Evolutionary conservation across 495 filamentous ascomycete genomes (phyloP), one percentile per base, ranked within the genome.

Genomic region (Friedmanniomyces simplex): DNA sequence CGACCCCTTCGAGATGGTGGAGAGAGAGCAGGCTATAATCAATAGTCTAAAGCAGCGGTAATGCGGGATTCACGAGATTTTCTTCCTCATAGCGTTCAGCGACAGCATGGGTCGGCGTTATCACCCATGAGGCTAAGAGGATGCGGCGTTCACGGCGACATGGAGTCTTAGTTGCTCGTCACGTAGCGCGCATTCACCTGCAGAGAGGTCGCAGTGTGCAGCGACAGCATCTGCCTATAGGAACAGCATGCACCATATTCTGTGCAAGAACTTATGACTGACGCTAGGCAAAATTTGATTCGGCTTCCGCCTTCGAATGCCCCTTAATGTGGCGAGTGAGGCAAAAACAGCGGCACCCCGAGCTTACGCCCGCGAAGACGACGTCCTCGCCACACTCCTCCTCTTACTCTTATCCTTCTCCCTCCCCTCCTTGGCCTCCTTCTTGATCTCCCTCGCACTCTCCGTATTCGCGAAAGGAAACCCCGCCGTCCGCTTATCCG

Each of bases 401-500:
- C 55, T 21, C 55, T 57, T 62, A 18, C 50, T 52, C 51, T 59
- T 51, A 41, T 58, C 47, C 46, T 55, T 50, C 28, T 61, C 41
- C 52, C 25, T 48, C 51, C 47, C 46, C 52, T 24, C 13, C 42
- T 36, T 46, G 1, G 11, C 18, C 52, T 63, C 60, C 52, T 58
- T 55, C 37, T 55, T 55, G 25, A 43, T 50, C 46, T 62, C 46
- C 54, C 28, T 52, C 37, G 57, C 52, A 42, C 52, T 56, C 53
- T 59, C 61, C 13, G 75, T 73, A 66, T 91, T 94, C 64, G 77
- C 80, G 64, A 91, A 94, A n/a, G 89, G 89, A 65, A 84, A 95
- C 25, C 86, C 85, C 57, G 84, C 81, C 14, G 81, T 88, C 65
- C 86, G 76, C 74, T 88, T 87, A 67, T 93, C 89, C 5, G 81